These are phyloP conservation scores for Obba rivulosa DNA, from an alignment of 768 basidiomycete species.

Conservation along the genomic window DNA sequence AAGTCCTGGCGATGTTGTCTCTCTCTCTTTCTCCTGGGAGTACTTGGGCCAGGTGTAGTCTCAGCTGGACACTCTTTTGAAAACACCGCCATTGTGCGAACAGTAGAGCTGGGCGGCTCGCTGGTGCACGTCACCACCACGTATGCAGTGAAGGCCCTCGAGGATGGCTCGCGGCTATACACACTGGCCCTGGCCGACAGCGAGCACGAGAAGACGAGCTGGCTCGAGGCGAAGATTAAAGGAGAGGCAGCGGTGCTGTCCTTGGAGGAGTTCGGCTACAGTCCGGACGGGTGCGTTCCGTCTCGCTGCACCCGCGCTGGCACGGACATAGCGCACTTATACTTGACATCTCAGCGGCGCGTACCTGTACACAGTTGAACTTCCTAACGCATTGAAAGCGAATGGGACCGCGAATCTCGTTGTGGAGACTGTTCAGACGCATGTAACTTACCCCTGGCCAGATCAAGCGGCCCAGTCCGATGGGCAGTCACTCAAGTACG, in stretches of 20 bases:
- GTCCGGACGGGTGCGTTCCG: constrained; percentile 46
- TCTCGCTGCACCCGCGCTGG: not conserved
- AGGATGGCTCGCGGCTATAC: constrained; percentile 56
- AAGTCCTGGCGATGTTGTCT: constrained; percentile 40
- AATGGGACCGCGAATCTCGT: constrained; percentile 71
- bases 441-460: constrained; percentile 75
- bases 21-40: constrained; percentile 38
- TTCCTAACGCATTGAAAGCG: constrained; percentile 54
- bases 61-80: constrained; percentile 59
- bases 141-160: constrained; percentile 73
- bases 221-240: constrained; percentile 78
- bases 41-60: constrained; percentile 36
- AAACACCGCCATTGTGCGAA: constrained; percentile 85
- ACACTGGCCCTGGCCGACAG: constrained; percentile 58
- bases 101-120: constrained; percentile 85
- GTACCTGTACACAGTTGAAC: constrained; percentile 53
- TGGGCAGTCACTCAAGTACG: constrained; percentile 74
- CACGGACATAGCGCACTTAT: not conserved
- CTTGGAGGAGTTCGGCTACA: constrained; percentile 43
- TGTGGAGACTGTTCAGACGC: constrained; percentile 72
- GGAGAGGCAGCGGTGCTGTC: constrained; percentile 53
- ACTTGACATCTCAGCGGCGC: constrained; percentile 25
- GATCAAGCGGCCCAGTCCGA: constrained; percentile 67
- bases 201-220: constrained; percentile 66
- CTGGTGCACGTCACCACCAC: constrained; percentile 86